Percentiles rank a stretch among this genome's conserved stretches.
These are phyloP conservation scores for Aspergillus funiculosus DNA, from an alignment of 495 filamentous ascomycete genomes.

Conservation along the genomic window DNA sequence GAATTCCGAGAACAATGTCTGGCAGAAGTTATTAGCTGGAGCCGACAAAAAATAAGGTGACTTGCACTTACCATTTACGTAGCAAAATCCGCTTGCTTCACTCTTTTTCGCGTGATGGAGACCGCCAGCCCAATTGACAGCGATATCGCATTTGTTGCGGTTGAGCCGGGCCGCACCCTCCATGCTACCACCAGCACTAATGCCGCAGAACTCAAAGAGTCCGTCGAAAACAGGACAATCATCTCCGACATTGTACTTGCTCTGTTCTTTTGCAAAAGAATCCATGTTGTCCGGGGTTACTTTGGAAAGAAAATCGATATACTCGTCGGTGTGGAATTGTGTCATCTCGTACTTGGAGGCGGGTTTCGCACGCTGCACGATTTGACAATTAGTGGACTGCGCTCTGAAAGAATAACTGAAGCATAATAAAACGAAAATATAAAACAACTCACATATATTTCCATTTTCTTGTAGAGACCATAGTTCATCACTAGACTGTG, in stretches of 20 bases:
- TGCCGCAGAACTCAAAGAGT: conserved; percentile 95
- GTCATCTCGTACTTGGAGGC: conserved; percentile 97
- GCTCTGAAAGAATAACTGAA: not conserved
- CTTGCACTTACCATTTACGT: conserved; percentile 72
- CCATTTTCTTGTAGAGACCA: conserved; percentile 95
- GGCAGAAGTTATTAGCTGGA: conserved; percentile 10
- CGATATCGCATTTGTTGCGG: conserved; percentile 91
- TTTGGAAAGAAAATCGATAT: conserved; percentile 93
- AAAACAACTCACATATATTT: conserved; percentile 82
- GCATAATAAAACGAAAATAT: not conserved
- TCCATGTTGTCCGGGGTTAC: conserved; percentile 99
- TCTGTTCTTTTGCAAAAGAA: conserved; percentile 81
- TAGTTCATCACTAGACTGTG: conserved; percentile 99
- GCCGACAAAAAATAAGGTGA: not conserved
- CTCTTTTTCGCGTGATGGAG: conserved; percentile 97
- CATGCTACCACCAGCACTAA: conserved; percentile 95
- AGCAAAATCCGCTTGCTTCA: conserved; percentile 96
- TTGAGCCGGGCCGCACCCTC: conserved; percentile 92
- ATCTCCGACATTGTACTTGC: conserved; percentile 95
- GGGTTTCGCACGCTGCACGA: conserved; percentile 83
- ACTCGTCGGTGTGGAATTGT: conserved; percentile 98
- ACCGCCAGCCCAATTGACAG: conserved; percentile 96
- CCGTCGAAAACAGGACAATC: conserved; percentile 98
- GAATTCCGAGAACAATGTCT: conserved; percentile 96
- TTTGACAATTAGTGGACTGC: conserved; percentile 22